phyloP scores from a whole-genome alignment of 164 flowering plant genomes.

The Chimonanthus praecox region DNA sequence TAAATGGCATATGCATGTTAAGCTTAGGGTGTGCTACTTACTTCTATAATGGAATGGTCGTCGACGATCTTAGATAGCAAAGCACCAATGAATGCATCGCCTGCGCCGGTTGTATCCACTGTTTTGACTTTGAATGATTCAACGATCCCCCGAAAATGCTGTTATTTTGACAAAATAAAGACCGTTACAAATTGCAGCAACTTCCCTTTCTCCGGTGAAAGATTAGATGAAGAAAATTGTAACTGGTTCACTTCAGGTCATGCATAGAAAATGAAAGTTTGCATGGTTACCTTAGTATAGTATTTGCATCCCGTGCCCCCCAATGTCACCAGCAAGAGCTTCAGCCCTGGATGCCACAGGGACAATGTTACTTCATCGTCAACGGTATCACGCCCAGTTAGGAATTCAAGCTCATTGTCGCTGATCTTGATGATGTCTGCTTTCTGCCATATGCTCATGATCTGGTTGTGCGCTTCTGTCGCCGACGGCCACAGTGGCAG shows the following conservation, averaged over 20 bases:
- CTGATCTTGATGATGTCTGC: conserved; percentile 89
- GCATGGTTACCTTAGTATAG: conserved; percentile 65
- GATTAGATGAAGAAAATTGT: neutral
- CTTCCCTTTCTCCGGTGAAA: neutral
- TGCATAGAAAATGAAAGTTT: too few relatives aligned
- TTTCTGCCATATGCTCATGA: conserved; percentile 84
- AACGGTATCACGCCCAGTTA: conserved; percentile 50
- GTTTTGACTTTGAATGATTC: conserved; percentile 60
- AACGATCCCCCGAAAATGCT: conserved; percentile 76
- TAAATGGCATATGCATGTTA: neutral
- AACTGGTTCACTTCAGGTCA: neutral
- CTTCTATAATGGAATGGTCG: conserved; percentile 61
- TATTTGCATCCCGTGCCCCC: conserved; percentile 86
- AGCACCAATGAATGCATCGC: conserved; percentile 88
- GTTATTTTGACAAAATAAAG: conserved; percentile 1
- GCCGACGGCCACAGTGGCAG: conserved; percentile 88
- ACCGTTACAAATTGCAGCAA: neutral
- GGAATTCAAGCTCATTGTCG: conserved; percentile 72
- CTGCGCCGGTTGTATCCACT: conserved; percentile 96
- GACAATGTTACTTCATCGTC: conserved; percentile 68
- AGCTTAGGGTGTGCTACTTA: conserved; percentile 18
- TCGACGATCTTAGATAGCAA: conserved; percentile 59
- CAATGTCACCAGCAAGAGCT: conserved; percentile 73
- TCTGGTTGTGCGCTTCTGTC: conserved; percentile 65
- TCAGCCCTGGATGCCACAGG: conserved; percentile 62